Percentiles rank a stretch among this genome's conserved stretches.
Conservation (phyloP, 2,329 filamentous ascomycete genomes). For the Microdochium paspali region DNA sequence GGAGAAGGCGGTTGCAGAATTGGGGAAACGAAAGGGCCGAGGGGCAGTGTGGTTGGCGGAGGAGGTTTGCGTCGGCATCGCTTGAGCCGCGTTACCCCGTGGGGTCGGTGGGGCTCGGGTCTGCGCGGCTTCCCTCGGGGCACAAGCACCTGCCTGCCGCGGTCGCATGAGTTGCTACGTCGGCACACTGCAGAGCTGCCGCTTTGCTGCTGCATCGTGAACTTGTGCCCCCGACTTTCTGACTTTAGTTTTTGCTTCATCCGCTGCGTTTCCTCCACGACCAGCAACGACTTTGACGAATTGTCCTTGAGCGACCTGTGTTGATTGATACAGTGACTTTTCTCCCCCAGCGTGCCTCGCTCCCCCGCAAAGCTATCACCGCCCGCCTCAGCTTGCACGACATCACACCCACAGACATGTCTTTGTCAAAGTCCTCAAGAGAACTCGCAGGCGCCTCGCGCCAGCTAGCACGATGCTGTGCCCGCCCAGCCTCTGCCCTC, state of each 20-base stretch:
- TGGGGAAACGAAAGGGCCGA: background rate
- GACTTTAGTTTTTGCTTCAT: no score
- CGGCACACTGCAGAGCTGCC: no score
- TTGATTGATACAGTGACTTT: background rate
- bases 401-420: slow-evolving; percentile 25
- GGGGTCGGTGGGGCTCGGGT: background rate
- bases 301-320: background rate
- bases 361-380: background rate
- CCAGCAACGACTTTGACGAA: background rate
- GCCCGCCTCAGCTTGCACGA: background rate
- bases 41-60: no score
- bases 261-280: no score
- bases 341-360: background rate
- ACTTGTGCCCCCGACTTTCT: no score
- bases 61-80: slow-evolving; percentile 5
- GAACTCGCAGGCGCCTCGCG: slow-evolving; percentile 33
- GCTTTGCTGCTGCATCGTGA: no score
- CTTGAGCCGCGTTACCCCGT: background rate
- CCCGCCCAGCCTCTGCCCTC: slow-evolving; percentile 4
- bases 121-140: background rate
- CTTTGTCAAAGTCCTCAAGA: slow-evolving; percentile 34
- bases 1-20: background rate
- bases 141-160: no score
- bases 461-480: slow-evolving; percentile 26
- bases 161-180: no score